Base-by-base conservation (phyloP, 192 early-diverging fungal species). In the Phlyctochytrium planicorne region DNA sequence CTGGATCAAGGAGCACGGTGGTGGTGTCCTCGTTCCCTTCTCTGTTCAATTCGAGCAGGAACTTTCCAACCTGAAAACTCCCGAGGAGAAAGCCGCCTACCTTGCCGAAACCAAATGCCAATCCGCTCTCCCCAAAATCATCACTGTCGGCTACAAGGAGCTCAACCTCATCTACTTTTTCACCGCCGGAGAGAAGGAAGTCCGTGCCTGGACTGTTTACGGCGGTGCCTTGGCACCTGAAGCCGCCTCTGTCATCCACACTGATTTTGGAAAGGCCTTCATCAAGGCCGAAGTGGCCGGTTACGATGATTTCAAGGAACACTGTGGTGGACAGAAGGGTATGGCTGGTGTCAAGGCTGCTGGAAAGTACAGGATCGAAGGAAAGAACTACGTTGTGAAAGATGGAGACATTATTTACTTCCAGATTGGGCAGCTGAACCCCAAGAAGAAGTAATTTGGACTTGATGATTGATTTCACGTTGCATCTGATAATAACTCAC, bases 131-230 rank as follows among this genome's bases (percentile, higher is more conserved):
- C 91, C 92, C 79, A 94, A 92, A 83, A 94, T 97, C 68, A 91
- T 97, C 67, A 83, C 89, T 1, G 82, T 85, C 23, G 95, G 95
- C 47, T 97, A 97, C 78, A 65, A 84, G 32, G 82, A 89, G 61
- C 82, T 97, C 66, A 85, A 93, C 67, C 73, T 97, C 40, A 90
- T 94, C 81, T 94, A 97, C 82, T 97, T 73, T 78, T 94, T 95
- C 83, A 95, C 94, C 35, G 91, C 85, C 35, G 94, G 95, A 32
- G 86, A 84, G 30, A 84, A 89, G 74, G 94, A 97, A 82, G 93
- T 94, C 31, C 83, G 91, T 59, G 90, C 91, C 31, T 95, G 92
- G 92, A 94, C 91, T 34, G 86, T 94, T 31, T 81, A 89, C 60
- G 85, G 84, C 70, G 83, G 87, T 36, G 81, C 87, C 52, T 87